Evolutionary conservation across 306 rosid species (phyloP), one percentile per base, ranked within the genome.

Genomic region (Lupinus albus): DNA sequence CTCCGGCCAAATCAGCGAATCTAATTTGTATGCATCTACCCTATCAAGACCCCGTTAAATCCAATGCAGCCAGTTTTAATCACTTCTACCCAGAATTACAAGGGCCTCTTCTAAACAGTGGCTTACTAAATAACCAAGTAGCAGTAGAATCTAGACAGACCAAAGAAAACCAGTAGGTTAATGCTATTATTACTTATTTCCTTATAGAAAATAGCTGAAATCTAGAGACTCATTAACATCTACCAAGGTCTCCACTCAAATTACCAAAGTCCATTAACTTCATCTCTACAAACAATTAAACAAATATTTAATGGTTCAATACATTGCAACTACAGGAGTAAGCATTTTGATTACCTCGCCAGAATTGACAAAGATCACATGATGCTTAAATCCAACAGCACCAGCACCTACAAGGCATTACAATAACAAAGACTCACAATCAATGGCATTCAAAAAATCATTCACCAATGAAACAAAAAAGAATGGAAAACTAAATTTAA

Each of bases 381-480:
- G 96, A 7, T 95, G 98, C 55, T 93, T 92, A 64, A 92, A 92
- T 18, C 98, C 96, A 67, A 81, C 47, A 11, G 91, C 96, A 16
- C 93, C 89, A 20, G 82, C 73, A 39, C 98, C 98, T 92, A 75
- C 76, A 46, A 61, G 71, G 25, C 41, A 67, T 52, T 15, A 52
- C 8, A 48, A 62, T 7, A 61, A 67, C 58, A 11, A 33, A 75
- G 20, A 61, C 67, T 64, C 59, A 67, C 11, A 59, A 62, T 32
- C 74, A 71, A 16, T 70, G 16, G 60, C 47, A 65, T 49, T 66
- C 54, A 63, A 32, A 66, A 53, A 71, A 17, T 2, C 11, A 39
- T 38, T 48, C 35, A 61, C 16, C 15, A 62, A 68, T 13, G n/a
- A 53, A 18, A 47, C 0, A 2, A 11, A 42, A 64, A 41, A 75